Evolutionary conservation across 1,139 yeast species (phyloP).

Genomic region (Nakaseomyces bracarensis): DNA sequence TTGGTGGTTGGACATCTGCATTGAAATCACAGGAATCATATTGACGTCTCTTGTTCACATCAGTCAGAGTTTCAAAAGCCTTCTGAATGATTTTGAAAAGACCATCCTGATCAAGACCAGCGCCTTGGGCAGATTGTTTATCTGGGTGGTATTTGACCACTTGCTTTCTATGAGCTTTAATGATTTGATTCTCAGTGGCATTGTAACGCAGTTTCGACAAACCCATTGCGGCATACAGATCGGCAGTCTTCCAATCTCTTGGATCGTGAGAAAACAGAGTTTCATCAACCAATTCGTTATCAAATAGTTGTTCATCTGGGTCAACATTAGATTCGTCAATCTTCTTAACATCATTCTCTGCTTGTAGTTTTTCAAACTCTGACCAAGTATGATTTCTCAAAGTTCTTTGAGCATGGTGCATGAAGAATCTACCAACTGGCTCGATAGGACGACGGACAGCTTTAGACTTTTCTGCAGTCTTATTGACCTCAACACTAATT

Average conservation of each 20-base stretch:
- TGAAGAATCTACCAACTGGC: slow-evolving; percentile 92
- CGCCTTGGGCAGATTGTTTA: slow-evolving; percentile 70
- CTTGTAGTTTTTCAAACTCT: slow-evolving; percentile 89
- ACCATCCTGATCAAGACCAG: slow-evolving; percentile 90
- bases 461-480: slow-evolving; percentile 46
- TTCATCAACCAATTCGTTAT: slow-evolving; percentile 60
- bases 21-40: slow-evolving; percentile 89
- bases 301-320: slow-evolving; percentile 67
- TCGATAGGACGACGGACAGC: slow-evolving; percentile 83
- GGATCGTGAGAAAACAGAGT: slow-evolving; percentile 82
- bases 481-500: slow-evolving; percentile 45
- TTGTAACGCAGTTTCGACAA: slow-evolving; percentile 81
- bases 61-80: slow-evolving; percentile 85
- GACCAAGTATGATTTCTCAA: slow-evolving; percentile 98
- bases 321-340: slow-evolving; percentile 62
- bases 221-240: slow-evolving; percentile 93
- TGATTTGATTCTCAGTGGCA: slow-evolving; percentile 88
- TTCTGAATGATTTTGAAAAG: slow-evolving; percentile 97
- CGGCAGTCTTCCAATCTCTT: slow-evolving; percentile 96
- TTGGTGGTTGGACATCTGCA: slow-evolving; percentile 80
- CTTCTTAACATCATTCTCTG: slow-evolving; percentile 73
- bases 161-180: slow-evolving; percentile 95
- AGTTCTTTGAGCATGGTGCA: slow-evolving; percentile 95
- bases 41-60: slow-evolving; percentile 79
- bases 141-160: slow-evolving; percentile 97